A percentile compares a stretch with the other conserved stretches of the same genome.
phyloP scores from a whole-genome alignment of 1,284 basidiomycete genomes.

The Ceratobasidium sp. region DNA sequence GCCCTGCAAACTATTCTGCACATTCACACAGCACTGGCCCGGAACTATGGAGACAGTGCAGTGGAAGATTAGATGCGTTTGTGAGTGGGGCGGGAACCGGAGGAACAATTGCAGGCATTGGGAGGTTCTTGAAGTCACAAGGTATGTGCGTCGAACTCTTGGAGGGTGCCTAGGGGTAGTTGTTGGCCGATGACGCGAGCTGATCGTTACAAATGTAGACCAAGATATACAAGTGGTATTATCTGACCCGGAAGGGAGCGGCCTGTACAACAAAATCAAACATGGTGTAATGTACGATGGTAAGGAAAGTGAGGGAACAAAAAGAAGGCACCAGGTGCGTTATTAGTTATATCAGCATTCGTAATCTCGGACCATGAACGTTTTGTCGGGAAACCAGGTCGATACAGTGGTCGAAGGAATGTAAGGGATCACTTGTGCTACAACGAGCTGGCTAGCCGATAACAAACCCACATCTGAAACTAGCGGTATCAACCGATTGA shows the following conservation, averaged over 20 bases:
- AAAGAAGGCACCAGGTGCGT: conserved; percentile 81
- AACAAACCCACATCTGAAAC: conserved; percentile 53
- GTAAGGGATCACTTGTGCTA: conserved; percentile 60
- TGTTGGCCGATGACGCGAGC: background rate
- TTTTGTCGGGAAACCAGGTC: conserved; percentile 60
- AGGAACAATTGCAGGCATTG: conserved; percentile 72
- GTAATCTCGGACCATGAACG: background rate
- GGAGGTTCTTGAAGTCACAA: conserved; percentile 68
- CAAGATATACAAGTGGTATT: conserved; percentile 76
- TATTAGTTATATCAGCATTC: background rate
- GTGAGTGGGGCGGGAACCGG: conserved; percentile 97
- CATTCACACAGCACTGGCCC: conserved; percentile 93
- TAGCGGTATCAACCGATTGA: conserved; percentile 90
- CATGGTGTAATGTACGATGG: conserved; percentile 94
- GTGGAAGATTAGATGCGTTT: conserved; percentile 86
- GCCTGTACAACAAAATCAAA: conserved; percentile 95
- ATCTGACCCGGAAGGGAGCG: conserved; percentile 94
- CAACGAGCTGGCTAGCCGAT: background rate
- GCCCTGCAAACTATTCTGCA: conserved; percentile 89
- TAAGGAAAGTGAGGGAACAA: conserved; percentile 95
- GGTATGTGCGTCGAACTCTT: conserved; percentile 50
- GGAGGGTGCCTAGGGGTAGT: too few species aligned
- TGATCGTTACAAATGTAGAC: conserved; percentile 9
- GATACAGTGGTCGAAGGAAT: conserved; percentile 93
- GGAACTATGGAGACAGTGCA: conserved; percentile 95